Evolutionary conservation across 805 yeast species (phyloP).

Genomic region (Tanozyma kutaoensis): DNA sequence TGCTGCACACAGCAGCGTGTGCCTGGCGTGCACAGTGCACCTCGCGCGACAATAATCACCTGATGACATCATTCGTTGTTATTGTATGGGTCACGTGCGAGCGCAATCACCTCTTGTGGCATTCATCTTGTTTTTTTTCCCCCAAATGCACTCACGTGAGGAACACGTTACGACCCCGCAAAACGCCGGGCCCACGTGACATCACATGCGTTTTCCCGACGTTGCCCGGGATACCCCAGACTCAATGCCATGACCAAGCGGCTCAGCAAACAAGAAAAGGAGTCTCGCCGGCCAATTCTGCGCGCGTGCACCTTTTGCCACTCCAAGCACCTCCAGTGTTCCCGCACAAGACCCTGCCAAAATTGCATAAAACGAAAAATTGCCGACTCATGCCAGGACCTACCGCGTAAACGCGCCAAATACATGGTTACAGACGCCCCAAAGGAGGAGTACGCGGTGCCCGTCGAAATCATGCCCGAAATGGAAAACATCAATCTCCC

Average conservation of each 20-base stretch:
- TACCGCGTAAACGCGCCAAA: slow-evolving; percentile 38
- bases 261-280: slow-evolving; percentile 39
- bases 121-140: too few species aligned
- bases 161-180: too few species aligned
- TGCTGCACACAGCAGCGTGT: too few species aligned
- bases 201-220: slow-evolving; percentile 3
- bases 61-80: too few species aligned
- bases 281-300: slow-evolving; percentile 44
- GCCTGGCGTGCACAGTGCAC: too few species aligned
- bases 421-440: slow-evolving; percentile 6
- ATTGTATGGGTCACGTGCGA: too few species aligned
- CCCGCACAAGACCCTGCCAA: slow-evolving; percentile 53
- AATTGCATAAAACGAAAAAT: slow-evolving; percentile 55
- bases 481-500: too few species aligned
- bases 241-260: slow-evolving; percentile 44
- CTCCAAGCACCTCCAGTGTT: slow-evolving; percentile 62
- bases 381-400: slow-evolving; percentile 43
- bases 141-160: too few species aligned
- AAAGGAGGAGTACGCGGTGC: not conserved
- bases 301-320: slow-evolving; percentile 69
- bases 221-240: slow-evolving; percentile 11
- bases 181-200: too few species aligned
- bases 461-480: not conserved
- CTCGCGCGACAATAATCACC: too few species aligned
- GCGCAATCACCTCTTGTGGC: too few species aligned